phyloP scores from a whole-genome alignment of 2,329 filamentous ascomycete species.

The Fusarium sambucinum region DNA sequence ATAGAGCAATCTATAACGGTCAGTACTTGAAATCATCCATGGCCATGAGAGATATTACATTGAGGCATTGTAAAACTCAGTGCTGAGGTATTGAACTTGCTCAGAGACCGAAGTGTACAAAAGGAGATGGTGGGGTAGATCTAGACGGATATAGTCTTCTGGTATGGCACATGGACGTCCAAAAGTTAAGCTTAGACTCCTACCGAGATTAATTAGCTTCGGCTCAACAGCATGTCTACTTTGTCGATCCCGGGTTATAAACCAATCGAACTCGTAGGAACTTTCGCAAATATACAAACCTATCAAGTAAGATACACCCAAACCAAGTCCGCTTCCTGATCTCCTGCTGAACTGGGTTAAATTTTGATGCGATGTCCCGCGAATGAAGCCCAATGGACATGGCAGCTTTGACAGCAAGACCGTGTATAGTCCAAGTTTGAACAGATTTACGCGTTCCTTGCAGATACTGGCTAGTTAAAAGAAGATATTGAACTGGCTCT shows the following conservation, averaged over 20 bases:
- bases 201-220: neutral
- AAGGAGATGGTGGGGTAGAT: slow-evolving; percentile 9
- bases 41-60: neutral
- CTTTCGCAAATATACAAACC: neutral
- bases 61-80: slow-evolving; percentile 28
- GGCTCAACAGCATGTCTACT: no score
- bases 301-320: slow-evolving; percentile 36
- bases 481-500: slow-evolving; percentile 59
- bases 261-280: neutral
- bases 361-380: slow-evolving; percentile 50
- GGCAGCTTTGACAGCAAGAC: slow-evolving; percentile 63
- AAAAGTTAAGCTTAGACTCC: slow-evolving; percentile 35
- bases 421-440: slow-evolving; percentile 66
- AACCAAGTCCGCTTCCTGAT: slow-evolving; percentile 62
- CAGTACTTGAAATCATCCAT: fast-evolving
- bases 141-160: slow-evolving; percentile 30
- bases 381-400: slow-evolving; percentile 66
- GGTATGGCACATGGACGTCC: slow-evolving; percentile 33
- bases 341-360: slow-evolving; percentile 59
- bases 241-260: neutral
- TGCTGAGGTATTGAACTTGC: slow-evolving; percentile 3
- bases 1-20: slow-evolving; percentile 14
- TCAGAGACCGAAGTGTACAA: neutral
- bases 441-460: slow-evolving; percentile 66
- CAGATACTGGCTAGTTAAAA: slow-evolving; percentile 64